Conservation (phyloP, 1,284 basidiomycete genomes). For the Tylopilus orsonianus region DNA sequence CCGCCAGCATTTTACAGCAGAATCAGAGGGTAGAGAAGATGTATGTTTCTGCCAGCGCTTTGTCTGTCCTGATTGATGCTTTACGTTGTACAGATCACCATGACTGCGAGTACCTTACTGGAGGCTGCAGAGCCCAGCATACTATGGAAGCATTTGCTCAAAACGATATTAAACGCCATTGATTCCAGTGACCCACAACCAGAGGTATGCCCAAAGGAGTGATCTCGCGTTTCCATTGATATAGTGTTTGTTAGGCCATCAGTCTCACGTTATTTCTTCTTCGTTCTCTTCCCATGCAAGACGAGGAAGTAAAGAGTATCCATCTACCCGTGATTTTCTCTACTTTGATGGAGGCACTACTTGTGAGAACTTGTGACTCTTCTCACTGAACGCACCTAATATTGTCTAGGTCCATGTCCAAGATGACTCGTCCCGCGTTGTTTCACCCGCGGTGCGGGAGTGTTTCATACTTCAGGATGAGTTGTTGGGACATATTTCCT, state of each 20-base stretch:
- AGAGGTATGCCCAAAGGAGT: conserved; percentile 43
- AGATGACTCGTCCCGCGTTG: conserved; percentile 36
- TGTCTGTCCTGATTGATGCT: conserved; percentile 11
- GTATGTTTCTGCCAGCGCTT: conserved; percentile 38
- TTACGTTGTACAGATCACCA: conserved; percentile 53
- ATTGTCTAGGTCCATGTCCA: conserved; percentile 41
- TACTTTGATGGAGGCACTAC: conserved; percentile 60
- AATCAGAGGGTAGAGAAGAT: conserved; percentile 58
- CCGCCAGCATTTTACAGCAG: conserved; percentile 52
- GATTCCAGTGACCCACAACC: conserved; percentile 39
- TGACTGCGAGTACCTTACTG: conserved; percentile 88
- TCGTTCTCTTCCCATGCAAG: conserved; percentile 67
- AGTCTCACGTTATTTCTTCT: conserved; percentile 70
- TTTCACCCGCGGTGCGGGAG: conserved; percentile 41
- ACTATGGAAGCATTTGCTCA: conserved; percentile 79
- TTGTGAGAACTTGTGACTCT: conserved; percentile 44
- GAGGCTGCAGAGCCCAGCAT: conserved; percentile 90
- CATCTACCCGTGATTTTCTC: conserved; percentile 80
- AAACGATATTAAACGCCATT: conserved; percentile 54
- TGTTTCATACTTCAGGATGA: conserved; percentile 53
- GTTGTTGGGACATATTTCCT: conserved; percentile 53
- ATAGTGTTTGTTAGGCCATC: conserved; percentile 48
- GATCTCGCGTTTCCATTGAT: not conserved
- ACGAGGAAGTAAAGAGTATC: conserved; percentile 78
- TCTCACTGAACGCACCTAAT: conserved; percentile 6